These are phyloP conservation scores for Debaryomycetaceae sp. DNA, from an alignment of 1,139 yeast species.

Conservation along the genomic window DNA sequence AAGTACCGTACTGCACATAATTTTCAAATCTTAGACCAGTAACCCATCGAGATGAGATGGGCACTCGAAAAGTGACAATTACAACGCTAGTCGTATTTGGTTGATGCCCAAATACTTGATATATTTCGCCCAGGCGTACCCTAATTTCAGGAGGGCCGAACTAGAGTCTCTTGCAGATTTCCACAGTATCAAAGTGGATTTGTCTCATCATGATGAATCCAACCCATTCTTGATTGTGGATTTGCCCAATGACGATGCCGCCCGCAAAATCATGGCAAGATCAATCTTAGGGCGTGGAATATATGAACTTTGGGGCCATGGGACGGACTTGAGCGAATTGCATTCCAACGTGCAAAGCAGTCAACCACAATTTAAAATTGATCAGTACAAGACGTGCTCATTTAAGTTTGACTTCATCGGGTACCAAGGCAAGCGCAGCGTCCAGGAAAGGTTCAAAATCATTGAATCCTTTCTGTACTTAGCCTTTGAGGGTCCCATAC, in stretches of 20 bases:
- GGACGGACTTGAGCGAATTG: slow-evolving; percentile 48
- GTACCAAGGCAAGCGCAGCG: slow-evolving; percentile 63
- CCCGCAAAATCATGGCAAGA: slow-evolving; percentile 57
- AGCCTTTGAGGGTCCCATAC: slow-evolving; percentile 71
- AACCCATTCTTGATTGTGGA: slow-evolving; percentile 72
- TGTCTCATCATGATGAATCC: slow-evolving; percentile 52
- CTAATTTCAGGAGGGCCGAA: slow-evolving; percentile 76
- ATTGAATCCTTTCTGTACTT: slow-evolving; percentile 73
- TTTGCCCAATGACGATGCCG: slow-evolving; percentile 62
- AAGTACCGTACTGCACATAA: too few relatives aligned
- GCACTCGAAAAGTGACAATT: not conserved
- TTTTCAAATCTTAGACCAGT: not conserved
- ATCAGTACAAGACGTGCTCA: slow-evolving; percentile 35
- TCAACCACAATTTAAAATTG: slow-evolving; percentile 24
- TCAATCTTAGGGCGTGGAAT: slow-evolving; percentile 71
- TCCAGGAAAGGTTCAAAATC: slow-evolving; percentile 50
- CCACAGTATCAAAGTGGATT: slow-evolving; percentile 52
- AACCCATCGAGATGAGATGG: slow-evolving; percentile 1
- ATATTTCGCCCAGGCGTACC: slow-evolving; percentile 80
- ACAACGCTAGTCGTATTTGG: not conserved
- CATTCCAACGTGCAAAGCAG: slow-evolving; percentile 45
- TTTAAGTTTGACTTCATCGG: slow-evolving; percentile 83
- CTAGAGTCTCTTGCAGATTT: slow-evolving; percentile 77
- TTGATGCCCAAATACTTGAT: slow-evolving; percentile 67
- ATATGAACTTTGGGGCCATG: slow-evolving; percentile 84